phyloP scores from a whole-genome alignment of 371 early-diverging fungal species.

The Mucor lusitanicus region DNA sequence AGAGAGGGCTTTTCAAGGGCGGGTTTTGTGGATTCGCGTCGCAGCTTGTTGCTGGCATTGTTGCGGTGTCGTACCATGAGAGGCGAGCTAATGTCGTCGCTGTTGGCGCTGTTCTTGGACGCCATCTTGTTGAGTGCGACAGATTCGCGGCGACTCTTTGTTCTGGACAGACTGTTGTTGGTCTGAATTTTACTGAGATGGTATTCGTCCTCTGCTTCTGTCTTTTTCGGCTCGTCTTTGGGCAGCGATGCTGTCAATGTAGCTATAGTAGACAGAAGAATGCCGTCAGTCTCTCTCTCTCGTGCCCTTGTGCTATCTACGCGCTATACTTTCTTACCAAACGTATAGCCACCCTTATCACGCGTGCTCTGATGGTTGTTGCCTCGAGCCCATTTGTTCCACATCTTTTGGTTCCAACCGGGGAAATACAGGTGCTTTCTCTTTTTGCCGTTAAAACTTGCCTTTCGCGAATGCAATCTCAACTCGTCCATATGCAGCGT shows the following conservation, averaged over 20 bases:
- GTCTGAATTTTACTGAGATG: constrained; percentile 33
- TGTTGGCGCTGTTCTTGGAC: background rate
- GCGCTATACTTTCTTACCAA: constrained; percentile 25
- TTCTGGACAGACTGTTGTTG: constrained; percentile 18
- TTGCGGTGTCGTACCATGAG: constrained; percentile 9
- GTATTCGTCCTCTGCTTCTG: constrained; percentile 36
- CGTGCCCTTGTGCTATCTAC: too few species aligned
- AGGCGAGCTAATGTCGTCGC: constrained; percentile 4
- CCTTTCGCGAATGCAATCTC: constrained; percentile 21
- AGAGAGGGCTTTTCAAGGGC: background rate
- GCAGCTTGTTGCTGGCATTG: background rate
- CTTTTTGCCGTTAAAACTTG: constrained; percentile 33
- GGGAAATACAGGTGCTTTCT: constrained; percentile 56
- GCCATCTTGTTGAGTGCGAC: background rate
- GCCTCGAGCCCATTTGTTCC: constrained; percentile 56
- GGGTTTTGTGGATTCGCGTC: background rate
- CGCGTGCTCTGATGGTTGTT: constrained; percentile 43
- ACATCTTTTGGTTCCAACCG: constrained; percentile 54
- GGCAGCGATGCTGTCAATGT: constrained; percentile 28
- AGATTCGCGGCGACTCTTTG: constrained; percentile 14
- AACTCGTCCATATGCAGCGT: constrained; percentile 46
- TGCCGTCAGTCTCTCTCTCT: too few species aligned
- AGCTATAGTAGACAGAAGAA: constrained; percentile 17
- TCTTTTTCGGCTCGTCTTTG: constrained; percentile 22
- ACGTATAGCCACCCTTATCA: constrained; percentile 46